Percentiles rank a stretch among this genome's conserved stretches.
phyloP scores from a whole-genome alignment of 441 rosid genomes.

The Gossypium davidsonii region DNA sequence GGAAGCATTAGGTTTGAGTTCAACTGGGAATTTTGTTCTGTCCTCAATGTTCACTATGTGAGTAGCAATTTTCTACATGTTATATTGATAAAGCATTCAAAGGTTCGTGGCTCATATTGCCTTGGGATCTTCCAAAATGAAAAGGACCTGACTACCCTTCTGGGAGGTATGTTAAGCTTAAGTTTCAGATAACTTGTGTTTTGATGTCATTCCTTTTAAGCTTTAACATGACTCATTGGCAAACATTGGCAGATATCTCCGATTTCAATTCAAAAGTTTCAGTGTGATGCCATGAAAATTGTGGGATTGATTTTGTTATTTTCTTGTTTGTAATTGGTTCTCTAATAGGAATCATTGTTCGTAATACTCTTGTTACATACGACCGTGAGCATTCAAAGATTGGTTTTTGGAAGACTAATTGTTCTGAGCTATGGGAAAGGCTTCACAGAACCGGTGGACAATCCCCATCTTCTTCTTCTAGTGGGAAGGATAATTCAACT shows the following conservation, averaged over 20 bases:
- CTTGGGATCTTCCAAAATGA: constrained; percentile 87
- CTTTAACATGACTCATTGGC: not conserved
- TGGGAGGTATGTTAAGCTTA: constrained; percentile 56
- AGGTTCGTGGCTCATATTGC: constrained; percentile 74
- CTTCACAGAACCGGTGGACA: constrained; percentile 41
- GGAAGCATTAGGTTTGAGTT: not conserved
- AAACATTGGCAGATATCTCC: not conserved
- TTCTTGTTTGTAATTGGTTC: not conserved
- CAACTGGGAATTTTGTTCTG: constrained; percentile 2
- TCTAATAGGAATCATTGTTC: constrained; percentile 63
- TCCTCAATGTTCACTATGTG: not conserved
- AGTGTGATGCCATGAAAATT: not conserved
- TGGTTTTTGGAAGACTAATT: constrained; percentile 96
- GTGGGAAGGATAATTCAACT: constrained; percentile 25
- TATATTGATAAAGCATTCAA: constrained; percentile 62
- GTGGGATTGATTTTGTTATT: not conserved
- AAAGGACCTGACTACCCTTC: constrained; percentile 79
- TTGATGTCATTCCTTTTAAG: not conserved
- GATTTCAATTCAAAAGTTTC: not conserved
- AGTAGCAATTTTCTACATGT: constrained; percentile 11
- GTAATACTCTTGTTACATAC: constrained; percentile 80
- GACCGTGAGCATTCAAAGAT: constrained; percentile 75
- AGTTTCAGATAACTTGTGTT: not conserved
- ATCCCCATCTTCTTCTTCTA: constrained; percentile 34
- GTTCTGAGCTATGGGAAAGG: constrained; percentile 82